Evolutionary conservation across 148 eudicot species (phyloP), one percentile per base, ranked within the genome.

Genomic region (Camellia granthamiana): DNA sequence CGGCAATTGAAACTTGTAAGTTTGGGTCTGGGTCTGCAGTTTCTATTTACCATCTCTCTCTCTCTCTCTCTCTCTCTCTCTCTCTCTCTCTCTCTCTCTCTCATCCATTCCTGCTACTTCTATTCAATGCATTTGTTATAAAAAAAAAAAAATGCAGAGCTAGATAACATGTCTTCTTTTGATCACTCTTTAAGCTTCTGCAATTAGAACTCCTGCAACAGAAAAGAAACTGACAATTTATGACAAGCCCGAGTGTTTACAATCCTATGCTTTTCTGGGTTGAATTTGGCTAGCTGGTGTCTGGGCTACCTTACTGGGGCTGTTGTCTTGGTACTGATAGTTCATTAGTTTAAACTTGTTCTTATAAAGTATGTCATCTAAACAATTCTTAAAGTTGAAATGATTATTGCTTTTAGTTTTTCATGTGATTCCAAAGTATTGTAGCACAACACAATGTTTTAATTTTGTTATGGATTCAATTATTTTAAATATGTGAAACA

Each of bases 1-100:
- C 93, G 99, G 44, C 93, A 76, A 78, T 80, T 85, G 61, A 96
- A 90, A 85, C 67, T 91, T 84, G 99, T 96, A 87, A 90, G 97
- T 83, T 47, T 52, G 38, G 38, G 38, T 30, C 38, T 67, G 46
- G 11, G 13, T 72, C 13, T 12, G 38, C 52, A 8, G 6, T 47
- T 1, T 58, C 13, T 44, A 30, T 30, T 30, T 30, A 30, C 38
- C 38, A 54, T 80, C n/a, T 69, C n/a, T 41, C 49, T 69, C 51
- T 69, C 38, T 30, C 38, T 23, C 30, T 23, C 30, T 23, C 30
- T 23, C n/a, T 68, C 49, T 13, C 72, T 42, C 72, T 23, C 72
- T 41, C 77, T 2, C 77, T 18, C 49, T 70, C 14, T 23, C 30
- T 30, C 38, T 30, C 38, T 30, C 38, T 30, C 38, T 30, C 1